These are phyloP conservation scores for Kondoa subrosea DNA, from an alignment of 768 basidiomycete genomes.

Conservation along the genomic window DNA sequence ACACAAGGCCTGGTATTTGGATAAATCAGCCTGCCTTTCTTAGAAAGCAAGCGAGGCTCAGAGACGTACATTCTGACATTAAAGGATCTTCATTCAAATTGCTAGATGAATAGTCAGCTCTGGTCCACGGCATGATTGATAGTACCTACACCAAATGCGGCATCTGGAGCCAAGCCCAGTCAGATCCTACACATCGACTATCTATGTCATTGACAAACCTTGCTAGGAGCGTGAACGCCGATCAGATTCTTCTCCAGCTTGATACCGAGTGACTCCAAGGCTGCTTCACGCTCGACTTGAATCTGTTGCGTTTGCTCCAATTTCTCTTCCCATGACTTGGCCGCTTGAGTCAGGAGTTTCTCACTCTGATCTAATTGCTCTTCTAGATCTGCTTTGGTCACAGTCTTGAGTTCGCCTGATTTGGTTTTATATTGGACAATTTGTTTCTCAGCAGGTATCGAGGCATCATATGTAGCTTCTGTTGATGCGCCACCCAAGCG, in stretches of 20 bases:
- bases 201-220: too few relatives aligned
- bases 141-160: constrained; percentile 53
- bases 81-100: constrained; percentile 56
- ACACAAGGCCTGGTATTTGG: constrained; percentile 29
- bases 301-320: constrained; percentile 77
- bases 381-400: constrained; percentile 91
- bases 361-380: constrained; percentile 92
- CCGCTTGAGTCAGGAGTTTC: constrained; percentile 80
- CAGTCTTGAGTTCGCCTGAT: constrained; percentile 82
- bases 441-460: constrained; percentile 80
- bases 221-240: constrained; percentile 96
- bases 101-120: constrained; percentile 24
- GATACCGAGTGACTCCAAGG: constrained; percentile 91
- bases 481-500: constrained; percentile 51
- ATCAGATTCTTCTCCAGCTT: constrained; percentile 91
- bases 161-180: too few relatives aligned
- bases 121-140: constrained; percentile 3
- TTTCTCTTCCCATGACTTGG: constrained; percentile 95
- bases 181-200: too few relatives aligned
- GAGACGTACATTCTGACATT: constrained; percentile 73
- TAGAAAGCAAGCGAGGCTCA: constrained; percentile 49
- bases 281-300: constrained; percentile 92
- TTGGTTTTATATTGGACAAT: constrained; percentile 86
- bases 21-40: neutral
- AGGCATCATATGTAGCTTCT: constrained; percentile 69